Conservation (phyloP, 148 eudicot species). For the Agrostemma githago region DNA sequence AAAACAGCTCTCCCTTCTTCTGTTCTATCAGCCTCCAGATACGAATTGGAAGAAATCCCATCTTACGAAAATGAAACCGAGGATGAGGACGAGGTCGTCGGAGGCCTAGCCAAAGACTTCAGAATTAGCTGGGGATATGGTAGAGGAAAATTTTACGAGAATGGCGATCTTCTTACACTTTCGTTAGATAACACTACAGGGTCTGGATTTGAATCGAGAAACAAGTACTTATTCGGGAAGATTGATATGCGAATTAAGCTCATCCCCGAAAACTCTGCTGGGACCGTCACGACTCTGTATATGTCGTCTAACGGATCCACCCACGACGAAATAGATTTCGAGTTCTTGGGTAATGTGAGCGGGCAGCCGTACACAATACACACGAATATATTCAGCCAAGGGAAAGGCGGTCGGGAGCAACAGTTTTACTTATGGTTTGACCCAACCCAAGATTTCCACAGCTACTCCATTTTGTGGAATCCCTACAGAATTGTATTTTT, state of each 20-base stretch:
- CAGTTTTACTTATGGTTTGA: constrained; percentile 42
- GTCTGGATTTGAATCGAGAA: constrained; percentile 38
- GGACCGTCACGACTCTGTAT: constrained; percentile 42
- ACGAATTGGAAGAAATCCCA: constrained; percentile 8
- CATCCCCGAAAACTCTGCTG: constrained; percentile 38
- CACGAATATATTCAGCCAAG: constrained; percentile 35
- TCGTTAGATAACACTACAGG: constrained; percentile 35
- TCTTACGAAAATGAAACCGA: not conserved
- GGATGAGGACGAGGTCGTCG: constrained; percentile 3
- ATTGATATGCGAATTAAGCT: constrained; percentile 37
- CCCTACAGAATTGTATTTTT: constrained; percentile 32
- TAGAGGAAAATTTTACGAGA: constrained; percentile 31
- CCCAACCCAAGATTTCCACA: constrained; percentile 36
- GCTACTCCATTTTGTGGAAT: constrained; percentile 40
- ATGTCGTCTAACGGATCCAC: constrained; percentile 29
- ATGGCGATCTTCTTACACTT: constrained; percentile 32
- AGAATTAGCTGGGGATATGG: constrained; percentile 37
- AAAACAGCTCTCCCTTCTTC: constrained; percentile 10
- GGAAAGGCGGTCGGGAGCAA: constrained; percentile 37
- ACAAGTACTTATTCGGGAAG: constrained; percentile 32
- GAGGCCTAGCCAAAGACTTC: constrained; percentile 32
- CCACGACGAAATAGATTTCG: constrained; percentile 46
- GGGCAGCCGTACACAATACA: constrained; percentile 43
- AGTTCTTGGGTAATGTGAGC: constrained; percentile 39
- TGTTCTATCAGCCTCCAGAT: constrained; percentile 6